Evolutionary conservation across 495 filamentous ascomycete species (phyloP), one percentile per base, ranked within the genome.

Genomic region (Daldinia decipiens): DNA sequence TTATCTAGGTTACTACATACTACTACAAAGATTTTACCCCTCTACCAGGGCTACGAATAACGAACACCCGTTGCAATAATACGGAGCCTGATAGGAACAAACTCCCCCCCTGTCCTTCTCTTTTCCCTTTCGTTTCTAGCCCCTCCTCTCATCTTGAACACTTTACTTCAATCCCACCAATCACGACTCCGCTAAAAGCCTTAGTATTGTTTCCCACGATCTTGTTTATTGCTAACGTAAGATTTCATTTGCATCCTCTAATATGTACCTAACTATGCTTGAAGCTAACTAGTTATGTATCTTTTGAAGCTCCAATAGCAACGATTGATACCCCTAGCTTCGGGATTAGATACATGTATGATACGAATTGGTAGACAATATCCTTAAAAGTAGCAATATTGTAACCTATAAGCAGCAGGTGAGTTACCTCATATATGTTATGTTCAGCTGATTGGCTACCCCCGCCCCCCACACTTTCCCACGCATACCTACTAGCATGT

Each of bases 381-480:
- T 31, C 50, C 34, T n/a, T 26, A 29, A 43, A 54, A 50, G 59
- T 58, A 57, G n/a, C 64, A 65, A 68, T 65, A 67, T 56, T 72
- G 63, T 57, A 67, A 63, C 63, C 29, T 71, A 47, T 19, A 32
- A 19, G 34, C 43, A 54, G 58, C 32, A 58, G 26, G 24, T 29
- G 32, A 59, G 38, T 24, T 40, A 15, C 59, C 62, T 55, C 27
- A 60, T 64, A 27, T 53, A 47, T 52, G 21, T 50, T 9, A 24
- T 43, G 9, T 11, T 55, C 19, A 59, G 54, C 27, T 72, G 52
- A 75, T 72, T 75, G 73, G 67, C 21, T 68, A 64, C 61, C 63
- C 73, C 73, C 73, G 69, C 67, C 66, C 70, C 73, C 70, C 73
- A 75, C 73, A 73, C 68, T 72, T 56, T 69, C 47, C 69, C 64